Evolutionary conservation across 768 basidiomycete genomes (phyloP).

Genomic region (Boletus rubescentipes): DNA sequence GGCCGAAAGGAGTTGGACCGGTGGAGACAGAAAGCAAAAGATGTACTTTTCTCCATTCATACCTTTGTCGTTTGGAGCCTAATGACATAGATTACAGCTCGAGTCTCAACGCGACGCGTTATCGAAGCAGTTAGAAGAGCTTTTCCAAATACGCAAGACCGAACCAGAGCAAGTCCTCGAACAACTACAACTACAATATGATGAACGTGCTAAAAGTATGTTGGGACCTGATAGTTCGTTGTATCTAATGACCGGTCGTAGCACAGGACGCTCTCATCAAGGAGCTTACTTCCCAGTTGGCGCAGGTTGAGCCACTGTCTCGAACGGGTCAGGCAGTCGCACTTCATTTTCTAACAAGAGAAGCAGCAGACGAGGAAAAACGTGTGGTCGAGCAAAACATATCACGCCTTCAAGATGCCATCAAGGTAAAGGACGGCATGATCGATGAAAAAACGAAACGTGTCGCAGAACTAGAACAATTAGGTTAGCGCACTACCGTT

Average conservation of each 20-base stretch:
- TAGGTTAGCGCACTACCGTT: slow-evolving; percentile 39
- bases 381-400: slow-evolving; percentile 50
- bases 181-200: slow-evolving; percentile 49
- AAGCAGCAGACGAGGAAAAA: slow-evolving; percentile 71
- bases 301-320: slow-evolving; percentile 54
- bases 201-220: slow-evolving; percentile 54
- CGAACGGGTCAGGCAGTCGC: slow-evolving; percentile 48
- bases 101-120: slow-evolving; percentile 47
- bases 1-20: slow-evolving; percentile 26
- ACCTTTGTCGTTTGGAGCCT: not conserved
- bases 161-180: slow-evolving; percentile 61
- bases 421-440: slow-evolving; percentile 43
- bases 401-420: slow-evolving; percentile 38
- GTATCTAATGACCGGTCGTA: slow-evolving; percentile 27
- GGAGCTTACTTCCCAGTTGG: slow-evolving; percentile 52
- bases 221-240: not conserved
- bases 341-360: slow-evolving; percentile 69
- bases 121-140: slow-evolving; percentile 56
- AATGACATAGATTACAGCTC: slow-evolving; percentile 18
- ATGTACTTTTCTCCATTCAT: slow-evolving; percentile 13
- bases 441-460: slow-evolving; percentile 45
- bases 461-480: slow-evolving; percentile 47
- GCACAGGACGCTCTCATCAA: slow-evolving; percentile 51
- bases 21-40: slow-evolving; percentile 32
- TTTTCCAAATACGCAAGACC: slow-evolving; percentile 55